Conservation (phyloP, 805 yeast genomes). For the Saturnispora halmiae region DNA sequence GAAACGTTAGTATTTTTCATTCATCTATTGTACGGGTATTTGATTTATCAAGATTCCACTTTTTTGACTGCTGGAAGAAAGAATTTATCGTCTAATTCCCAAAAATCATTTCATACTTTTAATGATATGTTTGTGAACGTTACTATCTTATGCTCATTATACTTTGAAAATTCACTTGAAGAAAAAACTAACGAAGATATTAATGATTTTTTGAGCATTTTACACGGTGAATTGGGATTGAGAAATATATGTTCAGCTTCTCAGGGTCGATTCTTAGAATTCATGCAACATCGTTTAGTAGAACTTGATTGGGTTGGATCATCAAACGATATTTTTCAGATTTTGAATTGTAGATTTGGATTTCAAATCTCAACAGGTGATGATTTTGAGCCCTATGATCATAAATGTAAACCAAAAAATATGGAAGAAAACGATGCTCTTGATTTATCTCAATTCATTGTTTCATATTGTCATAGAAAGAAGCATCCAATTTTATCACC, state of each 20-base stretch:
- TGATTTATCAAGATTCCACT: slow-evolving; percentile 46
- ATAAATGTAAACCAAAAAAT: slow-evolving; percentile 36
- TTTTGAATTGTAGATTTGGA: slow-evolving; percentile 72
- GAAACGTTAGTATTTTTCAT: slow-evolving; percentile 26
- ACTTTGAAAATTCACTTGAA: slow-evolving; percentile 24
- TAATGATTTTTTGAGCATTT: slow-evolving; percentile 41
- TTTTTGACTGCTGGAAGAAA: slow-evolving; percentile 29
- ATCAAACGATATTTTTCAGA: slow-evolving; percentile 66
- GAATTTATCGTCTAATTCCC: slow-evolving; percentile 37
- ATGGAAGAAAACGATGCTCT: slow-evolving; percentile 33
- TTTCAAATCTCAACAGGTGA: slow-evolving; percentile 47
- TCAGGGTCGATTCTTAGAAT: slow-evolving; percentile 50
- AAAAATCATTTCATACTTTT: slow-evolving; percentile 35
- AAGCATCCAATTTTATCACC: slow-evolving; percentile 50
- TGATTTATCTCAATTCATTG: slow-evolving; percentile 34
- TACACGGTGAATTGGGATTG: slow-evolving; percentile 69
- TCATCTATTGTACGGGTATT: slow-evolving; percentile 38
- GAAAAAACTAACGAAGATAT: slow-evolving; percentile 21
- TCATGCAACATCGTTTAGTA: slow-evolving; percentile 48
- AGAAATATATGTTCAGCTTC: slow-evolving; percentile 61
- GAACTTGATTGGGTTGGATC: slow-evolving; percentile 35
- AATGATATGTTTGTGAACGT: slow-evolving; percentile 37
- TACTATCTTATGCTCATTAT: slow-evolving; percentile 31
- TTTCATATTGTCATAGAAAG: slow-evolving; percentile 46
- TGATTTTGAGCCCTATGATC: slow-evolving; percentile 57